These are phyloP conservation scores for Alternaria sp. DNA, from an alignment of 2,329 filamentous ascomycete species.

Conservation along the genomic window DNA sequence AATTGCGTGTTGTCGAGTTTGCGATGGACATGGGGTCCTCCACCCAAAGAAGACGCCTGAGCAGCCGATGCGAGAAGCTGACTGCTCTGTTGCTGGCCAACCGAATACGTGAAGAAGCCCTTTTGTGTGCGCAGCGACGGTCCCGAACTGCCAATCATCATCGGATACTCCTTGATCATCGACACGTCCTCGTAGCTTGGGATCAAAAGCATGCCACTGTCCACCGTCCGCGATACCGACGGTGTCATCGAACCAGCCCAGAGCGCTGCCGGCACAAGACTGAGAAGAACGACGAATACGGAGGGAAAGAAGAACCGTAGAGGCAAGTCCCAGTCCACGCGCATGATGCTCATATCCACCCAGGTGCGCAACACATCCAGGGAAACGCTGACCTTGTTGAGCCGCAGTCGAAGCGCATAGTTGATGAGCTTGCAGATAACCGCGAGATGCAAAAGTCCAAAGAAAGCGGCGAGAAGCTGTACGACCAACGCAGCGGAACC, in stretches of 20 bases:
- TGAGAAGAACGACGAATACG: slow-evolving; percentile 27
- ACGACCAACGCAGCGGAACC: slow-evolving; percentile 33
- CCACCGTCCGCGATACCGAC: slow-evolving; percentile 23
- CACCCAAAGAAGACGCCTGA: slow-evolving; percentile 28
- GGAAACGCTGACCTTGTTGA: slow-evolving; percentile 31
- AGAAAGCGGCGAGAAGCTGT: slow-evolving; percentile 35
- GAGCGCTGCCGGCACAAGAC: slow-evolving; percentile 34
- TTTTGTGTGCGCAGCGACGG: slow-evolving; percentile 30
- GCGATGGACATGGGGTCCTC: slow-evolving; percentile 22
- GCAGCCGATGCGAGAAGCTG: slow-evolving; percentile 33
- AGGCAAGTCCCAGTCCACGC: slow-evolving; percentile 38
- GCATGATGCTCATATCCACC: slow-evolving; percentile 34
- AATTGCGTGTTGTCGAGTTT: slow-evolving; percentile 38
- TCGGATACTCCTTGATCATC: slow-evolving; percentile 36
- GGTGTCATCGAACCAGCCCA: slow-evolving; percentile 42
- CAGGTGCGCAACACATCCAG: slow-evolving; percentile 36
- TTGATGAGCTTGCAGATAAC: slow-evolving; percentile 39
- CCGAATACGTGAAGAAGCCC: slow-evolving; percentile 37
- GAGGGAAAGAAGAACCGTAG: slow-evolving; percentile 39
- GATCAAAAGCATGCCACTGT: slow-evolving; percentile 21
- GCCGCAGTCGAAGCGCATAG: slow-evolving; percentile 33
- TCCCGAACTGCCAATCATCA: slow-evolving; percentile 32
- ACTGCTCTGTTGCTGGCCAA: slow-evolving; percentile 32
- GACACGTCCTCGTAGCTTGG: slow-evolving; percentile 36
- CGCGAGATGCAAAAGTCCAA: slow-evolving; percentile 37